These are phyloP conservation scores for Backusella westeae DNA, from an alignment of 192 early-diverging fungal genomes.

Conservation along the genomic window DNA sequence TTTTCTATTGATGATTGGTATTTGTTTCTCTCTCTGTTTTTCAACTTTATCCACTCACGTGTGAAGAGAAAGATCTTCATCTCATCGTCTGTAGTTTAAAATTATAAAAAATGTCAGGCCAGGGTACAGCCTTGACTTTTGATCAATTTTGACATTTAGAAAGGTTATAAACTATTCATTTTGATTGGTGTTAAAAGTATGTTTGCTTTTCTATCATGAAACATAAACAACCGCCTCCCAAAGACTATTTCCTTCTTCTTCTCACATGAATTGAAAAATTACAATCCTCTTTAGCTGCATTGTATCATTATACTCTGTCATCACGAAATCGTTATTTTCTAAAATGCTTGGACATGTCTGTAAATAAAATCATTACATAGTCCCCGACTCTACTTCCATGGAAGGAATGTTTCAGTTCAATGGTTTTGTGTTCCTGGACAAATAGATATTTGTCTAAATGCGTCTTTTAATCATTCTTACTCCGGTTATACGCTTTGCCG, in stretches of 20 bases:
- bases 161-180: neutral
- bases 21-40: neutral
- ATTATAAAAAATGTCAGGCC: neutral
- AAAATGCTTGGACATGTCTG: neutral
- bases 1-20: neutral
- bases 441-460: neutral
- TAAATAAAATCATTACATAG: neutral
- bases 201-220: neutral
- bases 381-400: neutral
- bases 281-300: neutral
- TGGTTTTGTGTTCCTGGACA: neutral
- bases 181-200: neutral
- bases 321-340: neutral
- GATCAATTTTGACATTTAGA: neutral
- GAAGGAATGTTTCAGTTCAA: neutral
- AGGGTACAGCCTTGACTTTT: neutral
- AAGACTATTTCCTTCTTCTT: neutral
- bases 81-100: neutral
- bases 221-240: neutral
- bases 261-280: neutral
- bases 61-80: neutral
- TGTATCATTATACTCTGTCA: neutral
- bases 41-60: neutral
- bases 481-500: neutral
- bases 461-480: neutral